Evolutionary conservation across 2,329 filamentous ascomycete species (phyloP), one percentile per base, ranked within the genome.

Genomic region (Fonsecaea nubica): DNA sequence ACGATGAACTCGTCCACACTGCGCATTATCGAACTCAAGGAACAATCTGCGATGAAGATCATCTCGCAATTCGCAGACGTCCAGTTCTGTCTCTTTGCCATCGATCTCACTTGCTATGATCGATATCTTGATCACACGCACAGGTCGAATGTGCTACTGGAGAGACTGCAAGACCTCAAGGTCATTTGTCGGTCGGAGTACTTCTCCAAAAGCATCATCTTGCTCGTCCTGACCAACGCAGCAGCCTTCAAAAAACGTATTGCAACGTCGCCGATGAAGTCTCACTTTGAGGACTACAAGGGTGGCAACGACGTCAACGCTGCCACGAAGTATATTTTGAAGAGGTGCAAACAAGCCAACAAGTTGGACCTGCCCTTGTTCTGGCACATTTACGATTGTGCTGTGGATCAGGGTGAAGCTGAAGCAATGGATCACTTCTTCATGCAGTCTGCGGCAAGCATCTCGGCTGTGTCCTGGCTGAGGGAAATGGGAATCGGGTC

Each of bases 21-120:
- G n/a, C 60, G 62, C 12, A 42, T 70, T 12, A 45, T 65, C 25
- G 68, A 70, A 38, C 35, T 68, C 59, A 38, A 58, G 13, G 64
- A 68, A 36, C 45, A 59, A 35, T 52, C 62, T 7, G 50, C 55
- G 3, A 48, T 61, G 54, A 62, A 64, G 21, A 62, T 70, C 45
- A 58, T 70, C 25, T 60, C 64, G 57, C 68, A 68, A 33, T 68
- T 68, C 45, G 68, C 65, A 13, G 65, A 63, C 33, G 54, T 68
- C 33, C 58, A 68, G 6, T 67, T 63, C 56, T 68, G 65, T 48
- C 48, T 70, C 18, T 68, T 70, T 52, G 38, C 62, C 32, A 60
- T 70, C 52, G 68, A 70, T 40, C 62, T 68, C 33, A 68, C 65
- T n/a, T 63, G 62, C 57, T 70, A 70, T 25, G 65, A 70, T 50